These are phyloP conservation scores for Leptodontidium sp. DNA, from an alignment of 2,329 filamentous ascomycete species.

Conservation along the genomic window DNA sequence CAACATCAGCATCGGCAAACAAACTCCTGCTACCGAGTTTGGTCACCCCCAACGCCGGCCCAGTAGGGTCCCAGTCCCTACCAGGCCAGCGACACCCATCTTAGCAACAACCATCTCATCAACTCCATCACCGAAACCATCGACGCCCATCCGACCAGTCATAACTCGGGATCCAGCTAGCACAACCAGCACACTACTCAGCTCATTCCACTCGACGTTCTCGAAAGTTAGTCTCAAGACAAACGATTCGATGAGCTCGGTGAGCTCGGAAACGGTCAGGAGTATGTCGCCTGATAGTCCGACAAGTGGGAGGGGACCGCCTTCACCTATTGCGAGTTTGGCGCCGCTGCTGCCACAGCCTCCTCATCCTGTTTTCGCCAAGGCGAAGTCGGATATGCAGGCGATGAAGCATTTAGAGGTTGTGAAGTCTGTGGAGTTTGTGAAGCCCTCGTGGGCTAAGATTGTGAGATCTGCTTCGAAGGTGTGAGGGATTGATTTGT, in stretches of 20 bases:
- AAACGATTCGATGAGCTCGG: slow-evolving; percentile 34
- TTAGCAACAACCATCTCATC: slow-evolving; percentile 20
- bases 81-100: slow-evolving; percentile 16
- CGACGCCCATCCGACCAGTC: slow-evolving; percentile 32
- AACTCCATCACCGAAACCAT: slow-evolving; percentile 23
- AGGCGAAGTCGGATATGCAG: background rate
- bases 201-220: slow-evolving; percentile 35
- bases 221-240: slow-evolving; percentile 28
- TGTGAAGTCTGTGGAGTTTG: slow-evolving; percentile 17
- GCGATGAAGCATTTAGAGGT: background rate
- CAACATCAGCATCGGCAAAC: background rate
- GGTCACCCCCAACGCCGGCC: background rate
- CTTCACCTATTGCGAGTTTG: background rate
- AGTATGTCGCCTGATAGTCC: slow-evolving; percentile 35
- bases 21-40: background rate
- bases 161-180: slow-evolving; percentile 29
- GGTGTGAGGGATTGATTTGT: background rate
- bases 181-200: slow-evolving; percentile 32
- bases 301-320: background rate
- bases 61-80: slow-evolving; percentile 11
- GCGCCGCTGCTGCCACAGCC: background rate
- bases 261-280: slow-evolving; percentile 25
- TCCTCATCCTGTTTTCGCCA: background rate
- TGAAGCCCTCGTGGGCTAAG: slow-evolving; percentile 27
- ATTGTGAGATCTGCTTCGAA: slow-evolving; percentile 23